These are phyloP conservation scores for Cladophialophora chaetospira DNA, from an alignment of 2,329 filamentous ascomycete genomes.

Conservation along the genomic window DNA sequence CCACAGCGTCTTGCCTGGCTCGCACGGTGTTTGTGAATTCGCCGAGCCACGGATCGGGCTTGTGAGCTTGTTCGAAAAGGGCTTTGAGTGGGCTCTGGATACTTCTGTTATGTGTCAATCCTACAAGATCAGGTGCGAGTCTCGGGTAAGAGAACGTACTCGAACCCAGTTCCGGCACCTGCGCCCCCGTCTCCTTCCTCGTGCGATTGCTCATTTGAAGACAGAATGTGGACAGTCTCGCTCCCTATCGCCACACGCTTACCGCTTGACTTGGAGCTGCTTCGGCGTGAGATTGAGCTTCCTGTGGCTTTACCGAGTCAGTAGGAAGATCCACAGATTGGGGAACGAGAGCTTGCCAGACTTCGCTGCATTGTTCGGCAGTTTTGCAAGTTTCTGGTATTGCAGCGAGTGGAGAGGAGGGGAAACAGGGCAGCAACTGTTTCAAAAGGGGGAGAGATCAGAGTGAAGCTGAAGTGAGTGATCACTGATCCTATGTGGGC, in stretches of 20 bases:
- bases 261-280: background rate
- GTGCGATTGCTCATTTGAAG: background rate
- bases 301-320: background rate
- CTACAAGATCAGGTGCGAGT: background rate
- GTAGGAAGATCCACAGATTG: background rate
- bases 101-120: conserved; percentile 9
- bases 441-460: background rate
- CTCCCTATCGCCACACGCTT: conserved; percentile 9
- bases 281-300: background rate
- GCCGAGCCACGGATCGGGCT: conserved; percentile 23
- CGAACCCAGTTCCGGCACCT: background rate
- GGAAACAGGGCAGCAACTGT: background rate
- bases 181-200: background rate
- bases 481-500: background rate
- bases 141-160: background rate
- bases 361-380: background rate
- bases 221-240: background rate
- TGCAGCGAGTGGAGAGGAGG: background rate
- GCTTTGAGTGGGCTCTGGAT: conserved; percentile 21
- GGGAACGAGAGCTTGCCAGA: background rate
- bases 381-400: background rate
- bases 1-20: conserved; percentile 8
- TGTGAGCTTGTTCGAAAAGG: conserved; percentile 22
- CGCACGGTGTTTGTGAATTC: conserved; percentile 15
- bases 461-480: background rate